A percentile compares a stretch with the other conserved stretches of the same genome.
Evolutionary conservation across 495 filamentous ascomycete genomes (phyloP).

Genomic region (Penicillium arizonense): DNA sequence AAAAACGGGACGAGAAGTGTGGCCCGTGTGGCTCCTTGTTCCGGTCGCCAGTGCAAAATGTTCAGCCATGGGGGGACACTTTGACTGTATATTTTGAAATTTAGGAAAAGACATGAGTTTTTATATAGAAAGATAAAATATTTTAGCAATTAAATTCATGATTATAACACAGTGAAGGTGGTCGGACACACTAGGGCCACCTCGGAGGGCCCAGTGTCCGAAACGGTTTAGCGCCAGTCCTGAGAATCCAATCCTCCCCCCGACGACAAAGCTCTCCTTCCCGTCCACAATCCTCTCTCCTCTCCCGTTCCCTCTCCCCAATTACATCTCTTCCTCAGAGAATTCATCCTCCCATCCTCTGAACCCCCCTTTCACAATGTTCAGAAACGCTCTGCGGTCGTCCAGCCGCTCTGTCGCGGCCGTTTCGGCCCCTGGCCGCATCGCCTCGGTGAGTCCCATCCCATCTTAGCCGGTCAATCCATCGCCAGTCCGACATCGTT

Average conservation of each 20-base stretch:
- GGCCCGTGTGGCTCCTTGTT: conserved; percentile 21
- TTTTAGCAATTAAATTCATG: background rate
- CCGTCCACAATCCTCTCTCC: conserved; percentile 50
- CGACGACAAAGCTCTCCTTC: conserved; percentile 58
- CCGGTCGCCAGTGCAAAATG: background rate
- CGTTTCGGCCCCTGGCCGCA: conserved; percentile 84
- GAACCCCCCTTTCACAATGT: conserved; percentile 69
- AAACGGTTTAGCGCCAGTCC: conserved; percentile 47
- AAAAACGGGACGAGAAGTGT: conserved; percentile 39
- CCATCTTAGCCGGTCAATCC: conserved; percentile 37
- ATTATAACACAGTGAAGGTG: conserved; percentile 12
- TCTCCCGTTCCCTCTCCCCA: conserved; percentile 46
- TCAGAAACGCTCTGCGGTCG: conserved; percentile 96
- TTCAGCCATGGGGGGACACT: background rate
- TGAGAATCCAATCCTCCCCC: conserved; percentile 47
- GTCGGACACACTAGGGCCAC: conserved; percentile 41
- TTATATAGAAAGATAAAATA: background rate
- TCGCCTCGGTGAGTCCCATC: conserved; percentile 80
- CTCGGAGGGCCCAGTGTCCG: conserved; percentile 45
- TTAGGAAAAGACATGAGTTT: background rate
- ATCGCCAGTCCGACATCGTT: conserved; percentile 28
- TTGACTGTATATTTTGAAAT: background rate
- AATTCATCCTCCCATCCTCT: conserved; percentile 47
- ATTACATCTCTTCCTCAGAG: conserved; percentile 52
- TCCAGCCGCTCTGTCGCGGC: conserved; percentile 90